A percentile compares a stretch with the other conserved stretches of the same genome.
Evolutionary conservation across 2,329 filamentous ascomycete species (phyloP).

Genomic region (Coleophoma crateriformis): DNA sequence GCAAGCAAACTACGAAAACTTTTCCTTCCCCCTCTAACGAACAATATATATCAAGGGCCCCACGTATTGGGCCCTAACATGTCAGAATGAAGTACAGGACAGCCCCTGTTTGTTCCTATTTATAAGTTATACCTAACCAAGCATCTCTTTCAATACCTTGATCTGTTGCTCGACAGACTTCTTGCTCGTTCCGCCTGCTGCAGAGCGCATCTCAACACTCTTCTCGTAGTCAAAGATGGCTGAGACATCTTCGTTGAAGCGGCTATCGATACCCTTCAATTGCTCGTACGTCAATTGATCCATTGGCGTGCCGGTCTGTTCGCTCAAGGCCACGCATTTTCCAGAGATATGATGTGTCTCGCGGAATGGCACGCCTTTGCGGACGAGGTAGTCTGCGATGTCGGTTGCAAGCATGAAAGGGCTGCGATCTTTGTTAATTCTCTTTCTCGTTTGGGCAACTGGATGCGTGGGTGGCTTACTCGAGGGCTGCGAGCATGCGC

Average conservation of each 20-base stretch:
- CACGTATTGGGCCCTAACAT: too few relatives aligned
- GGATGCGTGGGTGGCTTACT: conserved; percentile 50
- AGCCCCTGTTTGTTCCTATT: too few relatives aligned
- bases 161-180: conserved; percentile 61
- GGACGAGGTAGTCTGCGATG: conserved; percentile 58
- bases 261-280: conserved; percentile 59
- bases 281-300: conserved; percentile 63
- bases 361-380: conserved; percentile 68
- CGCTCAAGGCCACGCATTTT: conserved; percentile 65
- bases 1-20: too few relatives aligned
- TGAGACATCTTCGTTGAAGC: conserved; percentile 67
- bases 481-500: conserved; percentile 73
- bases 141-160: conserved; percentile 36
- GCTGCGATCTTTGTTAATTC: background rate
- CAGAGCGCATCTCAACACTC: conserved; percentile 73
- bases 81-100: too few relatives aligned
- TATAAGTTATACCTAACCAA: background rate
- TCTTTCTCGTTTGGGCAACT: background rate
- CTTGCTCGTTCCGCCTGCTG: conserved; percentile 74
- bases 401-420: conserved; percentile 72
- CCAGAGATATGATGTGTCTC: conserved; percentile 78
- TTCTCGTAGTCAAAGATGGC: conserved; percentile 75
- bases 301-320: conserved; percentile 62
- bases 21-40: too few relatives aligned
- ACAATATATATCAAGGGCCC: too few relatives aligned